These are phyloP conservation scores for Candida tibetensis DNA, from an alignment of 805 yeast genomes.

Conservation along the genomic window DNA sequence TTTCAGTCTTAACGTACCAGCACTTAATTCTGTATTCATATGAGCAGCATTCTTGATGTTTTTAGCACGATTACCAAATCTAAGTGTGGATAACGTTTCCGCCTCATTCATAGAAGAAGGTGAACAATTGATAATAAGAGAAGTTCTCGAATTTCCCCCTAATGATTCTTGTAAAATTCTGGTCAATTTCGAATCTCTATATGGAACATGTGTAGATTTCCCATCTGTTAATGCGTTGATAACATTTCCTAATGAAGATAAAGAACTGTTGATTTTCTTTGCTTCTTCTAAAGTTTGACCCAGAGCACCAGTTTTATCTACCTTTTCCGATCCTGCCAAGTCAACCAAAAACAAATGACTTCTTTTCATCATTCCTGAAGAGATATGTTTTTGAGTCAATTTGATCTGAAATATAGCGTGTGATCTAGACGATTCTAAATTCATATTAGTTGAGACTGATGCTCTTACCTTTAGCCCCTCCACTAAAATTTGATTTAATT, in stretches of 20 bases:
- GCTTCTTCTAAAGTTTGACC: conserved; percentile 81
- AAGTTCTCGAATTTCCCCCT: conserved; percentile 80
- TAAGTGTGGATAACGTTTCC: conserved; percentile 68
- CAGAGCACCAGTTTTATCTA: conserved; percentile 71
- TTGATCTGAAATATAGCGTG: conserved; percentile 76
- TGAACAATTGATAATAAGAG: conserved; percentile 71
- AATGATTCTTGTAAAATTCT: conserved; percentile 74
- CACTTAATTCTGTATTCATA: conserved; percentile 57
- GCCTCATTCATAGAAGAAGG: conserved; percentile 52
- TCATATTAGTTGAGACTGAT: conserved; percentile 64
- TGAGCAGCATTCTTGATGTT: conserved; percentile 62
- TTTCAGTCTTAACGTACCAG: conserved; percentile 45
- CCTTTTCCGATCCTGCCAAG: conserved; percentile 84
- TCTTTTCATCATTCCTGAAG: conserved; percentile 55
- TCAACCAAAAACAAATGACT: conserved; percentile 76
- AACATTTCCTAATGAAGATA: conserved; percentile 76
- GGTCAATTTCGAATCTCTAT: conserved; percentile 75
- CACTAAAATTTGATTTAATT: conserved; percentile 55
- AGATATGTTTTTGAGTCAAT: conserved; percentile 56
- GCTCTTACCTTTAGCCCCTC: conserved; percentile 58
- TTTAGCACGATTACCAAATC: conserved; percentile 76
- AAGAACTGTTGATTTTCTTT: conserved; percentile 74
- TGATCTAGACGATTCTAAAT: conserved; percentile 70
- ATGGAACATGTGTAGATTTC: conserved; percentile 63
- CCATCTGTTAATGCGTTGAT: conserved; percentile 76